Percentiles rank a stretch among this genome's conserved stretches.
Conservation (phyloP, 148 eudicot genomes). For the Rhododendron henanense region DNA sequence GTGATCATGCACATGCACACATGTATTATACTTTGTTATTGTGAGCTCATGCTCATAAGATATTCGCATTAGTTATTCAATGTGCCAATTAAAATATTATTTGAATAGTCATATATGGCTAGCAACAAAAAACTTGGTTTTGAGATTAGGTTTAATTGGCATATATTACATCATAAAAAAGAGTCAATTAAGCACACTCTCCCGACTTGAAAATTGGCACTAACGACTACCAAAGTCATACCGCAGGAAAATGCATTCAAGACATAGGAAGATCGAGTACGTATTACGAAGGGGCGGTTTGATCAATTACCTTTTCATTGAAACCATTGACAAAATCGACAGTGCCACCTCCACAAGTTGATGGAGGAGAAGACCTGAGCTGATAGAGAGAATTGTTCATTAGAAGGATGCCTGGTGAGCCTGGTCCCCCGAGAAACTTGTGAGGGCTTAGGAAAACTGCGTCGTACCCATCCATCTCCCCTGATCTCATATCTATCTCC, state of each 20-base stretch:
- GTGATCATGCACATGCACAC: neutral
- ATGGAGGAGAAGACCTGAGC: constrained; percentile 39
- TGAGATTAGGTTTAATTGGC: neutral
- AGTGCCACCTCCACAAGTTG: constrained; percentile 52
- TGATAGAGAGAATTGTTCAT: constrained; percentile 37
- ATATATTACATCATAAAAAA: neutral
- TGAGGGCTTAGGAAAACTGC: constrained; percentile 45
- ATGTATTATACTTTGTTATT: neutral
- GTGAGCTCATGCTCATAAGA: neutral
- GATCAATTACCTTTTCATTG: constrained; percentile 21
- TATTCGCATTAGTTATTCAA: neutral
- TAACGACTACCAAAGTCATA: neutral
- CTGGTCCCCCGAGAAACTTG: constrained; percentile 47
- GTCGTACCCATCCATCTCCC: constrained; percentile 42
- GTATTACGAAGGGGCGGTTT: neutral
- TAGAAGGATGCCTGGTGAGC: constrained; percentile 40
- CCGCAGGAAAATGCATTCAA: neutral
- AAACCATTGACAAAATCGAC: constrained; percentile 40
- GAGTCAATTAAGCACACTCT: neutral
- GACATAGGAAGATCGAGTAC: too few relatives aligned
- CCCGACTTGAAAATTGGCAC: neutral
- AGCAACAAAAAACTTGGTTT: neutral
- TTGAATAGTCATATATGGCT: neutral
- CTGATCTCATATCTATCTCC: constrained; percentile 47
- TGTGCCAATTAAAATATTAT: neutral